These are phyloP conservation scores for Spiromastix sp. DNA, from an alignment of 2,329 filamentous ascomycete species.

Conservation along the genomic window DNA sequence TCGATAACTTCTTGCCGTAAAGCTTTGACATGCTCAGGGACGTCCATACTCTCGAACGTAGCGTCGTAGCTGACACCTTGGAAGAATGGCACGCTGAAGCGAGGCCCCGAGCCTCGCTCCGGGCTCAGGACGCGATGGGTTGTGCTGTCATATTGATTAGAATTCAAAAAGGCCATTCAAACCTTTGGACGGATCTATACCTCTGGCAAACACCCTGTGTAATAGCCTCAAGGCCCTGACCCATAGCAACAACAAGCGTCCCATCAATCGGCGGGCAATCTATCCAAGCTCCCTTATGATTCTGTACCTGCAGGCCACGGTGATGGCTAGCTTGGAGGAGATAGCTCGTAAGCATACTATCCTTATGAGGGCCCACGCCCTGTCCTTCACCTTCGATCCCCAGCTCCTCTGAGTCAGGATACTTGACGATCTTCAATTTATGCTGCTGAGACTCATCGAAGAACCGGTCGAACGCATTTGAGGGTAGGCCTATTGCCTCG, in stretches of 20 bases:
- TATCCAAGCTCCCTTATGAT: constrained; percentile 67
- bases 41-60: constrained; percentile 65
- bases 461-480: constrained; percentile 63
- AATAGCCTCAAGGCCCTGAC: constrained; percentile 75
- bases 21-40: constrained; percentile 52
- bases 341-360: constrained; percentile 74
- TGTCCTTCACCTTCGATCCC: constrained; percentile 40
- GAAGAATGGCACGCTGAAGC: constrained; percentile 79
- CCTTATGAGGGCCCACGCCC: constrained; percentile 69
- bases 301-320: constrained; percentile 71
- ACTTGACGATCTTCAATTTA: constrained; percentile 84
- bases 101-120: constrained; percentile 54
- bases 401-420: constrained; percentile 60
- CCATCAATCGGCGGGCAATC: constrained; percentile 66
- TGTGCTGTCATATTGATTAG: constrained; percentile 39
- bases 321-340: constrained; percentile 71
- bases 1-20: constrained; percentile 51
- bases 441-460: constrained; percentile 65
- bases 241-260: constrained; percentile 78
- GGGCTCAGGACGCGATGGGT: constrained; percentile 78
- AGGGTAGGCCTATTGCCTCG: constrained; percentile 65
- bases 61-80: constrained; percentile 74
- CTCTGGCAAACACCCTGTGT: constrained; percentile 70
- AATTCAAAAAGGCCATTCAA: background rate
- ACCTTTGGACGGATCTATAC: constrained; percentile 7